Evolutionary conservation across 768 basidiomycete species (phyloP).

Genomic region (Suillus clintonianus): DNA sequence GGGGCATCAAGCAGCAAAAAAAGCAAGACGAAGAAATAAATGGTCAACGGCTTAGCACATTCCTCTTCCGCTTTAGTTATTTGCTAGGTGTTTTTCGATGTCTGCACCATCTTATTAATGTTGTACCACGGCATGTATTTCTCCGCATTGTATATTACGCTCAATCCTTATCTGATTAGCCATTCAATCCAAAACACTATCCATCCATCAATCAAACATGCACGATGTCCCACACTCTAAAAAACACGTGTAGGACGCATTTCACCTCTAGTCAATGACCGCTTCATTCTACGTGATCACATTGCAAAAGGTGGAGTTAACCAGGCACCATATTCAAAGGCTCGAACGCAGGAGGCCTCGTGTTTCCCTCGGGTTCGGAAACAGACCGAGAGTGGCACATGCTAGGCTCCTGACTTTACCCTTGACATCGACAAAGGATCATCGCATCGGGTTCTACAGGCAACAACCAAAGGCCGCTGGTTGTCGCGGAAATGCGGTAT

Average conservation of each 20-base stretch:
- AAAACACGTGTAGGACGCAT: conserved; percentile 1
- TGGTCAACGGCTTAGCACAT: not conserved
- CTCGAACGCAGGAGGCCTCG: not conserved
- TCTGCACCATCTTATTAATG: conserved; percentile 1
- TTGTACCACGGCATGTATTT: not conserved
- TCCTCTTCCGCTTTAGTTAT: not conserved
- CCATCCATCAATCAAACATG: not conserved
- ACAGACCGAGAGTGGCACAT: conserved; percentile 2
- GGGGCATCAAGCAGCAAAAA: conserved; percentile 39
- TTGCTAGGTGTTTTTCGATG: not conserved
- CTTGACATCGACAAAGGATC: not conserved
- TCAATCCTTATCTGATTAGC: not conserved
- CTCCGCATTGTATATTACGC: not conserved
- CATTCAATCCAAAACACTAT: not conserved
- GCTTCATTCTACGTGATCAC: not conserved
- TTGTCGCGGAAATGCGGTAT: conserved; percentile 1
- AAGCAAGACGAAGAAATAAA: conserved; percentile 41
- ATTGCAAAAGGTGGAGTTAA: not conserved
- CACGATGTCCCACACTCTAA: not conserved
- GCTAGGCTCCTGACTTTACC: not conserved
- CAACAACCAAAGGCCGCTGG: not conserved
- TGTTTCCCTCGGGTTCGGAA: conserved; percentile 3
- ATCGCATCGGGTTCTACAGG: not conserved
- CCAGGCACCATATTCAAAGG: not conserved
- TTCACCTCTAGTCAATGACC: not conserved